phyloP scores from a whole-genome alignment of 2,329 filamentous ascomycete species.

The Ceratocystis cubensis region DNA sequence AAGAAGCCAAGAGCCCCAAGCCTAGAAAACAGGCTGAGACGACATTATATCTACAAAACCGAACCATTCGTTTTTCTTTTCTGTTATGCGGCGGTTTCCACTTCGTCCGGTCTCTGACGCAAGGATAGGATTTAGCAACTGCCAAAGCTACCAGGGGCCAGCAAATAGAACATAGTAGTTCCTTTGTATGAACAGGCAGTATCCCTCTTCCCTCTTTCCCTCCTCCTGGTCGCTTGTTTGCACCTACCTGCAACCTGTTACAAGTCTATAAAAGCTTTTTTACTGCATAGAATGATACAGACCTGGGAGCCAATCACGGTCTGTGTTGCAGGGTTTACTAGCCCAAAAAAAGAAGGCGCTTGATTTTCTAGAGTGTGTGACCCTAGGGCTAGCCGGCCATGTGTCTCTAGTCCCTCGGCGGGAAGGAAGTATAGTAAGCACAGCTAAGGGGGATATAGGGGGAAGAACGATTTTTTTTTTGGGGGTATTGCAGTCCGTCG shows the following conservation, averaged over 20 bases:
- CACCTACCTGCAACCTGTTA: constrained; percentile 1
- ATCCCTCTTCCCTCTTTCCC: neutral
- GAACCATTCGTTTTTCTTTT: neutral
- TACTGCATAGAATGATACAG: neutral
- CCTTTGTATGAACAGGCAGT: neutral
- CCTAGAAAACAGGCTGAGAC: neutral
- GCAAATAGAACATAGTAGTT: neutral
- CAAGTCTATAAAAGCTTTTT: neutral
- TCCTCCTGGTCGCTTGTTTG: neutral
- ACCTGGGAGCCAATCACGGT: neutral
- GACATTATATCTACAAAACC: neutral
- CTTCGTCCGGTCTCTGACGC: neutral
- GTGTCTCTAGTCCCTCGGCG: neutral
- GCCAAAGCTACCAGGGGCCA: neutral
- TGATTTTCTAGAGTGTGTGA: neutral
- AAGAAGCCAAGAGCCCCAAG: neutral
- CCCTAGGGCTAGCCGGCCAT: neutral
- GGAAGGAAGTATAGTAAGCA: neutral
- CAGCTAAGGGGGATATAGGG: too few species aligned
- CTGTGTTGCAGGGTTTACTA: neutral
- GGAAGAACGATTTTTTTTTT: neutral
- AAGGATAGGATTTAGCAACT: constrained; percentile 6
- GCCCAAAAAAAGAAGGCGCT: neutral
- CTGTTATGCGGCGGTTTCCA: neutral
- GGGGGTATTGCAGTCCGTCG: neutral